A percentile compares a stretch with the other conserved stretches of the same genome.
phyloP scores from a whole-genome alignment of 768 basidiomycete genomes.

The Rossbeevera mucosa region DNA sequence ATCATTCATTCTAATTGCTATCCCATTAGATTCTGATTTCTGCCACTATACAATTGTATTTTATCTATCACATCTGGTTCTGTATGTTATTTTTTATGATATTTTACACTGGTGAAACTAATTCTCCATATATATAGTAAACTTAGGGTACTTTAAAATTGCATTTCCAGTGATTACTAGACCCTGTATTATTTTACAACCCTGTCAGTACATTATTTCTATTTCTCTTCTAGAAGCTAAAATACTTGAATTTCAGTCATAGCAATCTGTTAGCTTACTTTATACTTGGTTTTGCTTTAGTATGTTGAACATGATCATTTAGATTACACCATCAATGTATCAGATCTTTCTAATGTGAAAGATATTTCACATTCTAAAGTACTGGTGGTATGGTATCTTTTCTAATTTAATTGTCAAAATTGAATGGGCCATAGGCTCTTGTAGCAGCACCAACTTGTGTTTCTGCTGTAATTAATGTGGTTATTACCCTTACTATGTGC shows the following conservation, averaged over 20 bases:
- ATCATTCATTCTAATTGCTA: background rate
- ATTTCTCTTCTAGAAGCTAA: background rate
- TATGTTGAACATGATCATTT: background rate
- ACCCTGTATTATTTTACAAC: background rate
- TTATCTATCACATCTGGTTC: background rate
- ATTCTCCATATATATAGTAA: background rate
- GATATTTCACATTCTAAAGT: background rate
- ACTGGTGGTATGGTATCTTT: background rate
- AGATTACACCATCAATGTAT: background rate
- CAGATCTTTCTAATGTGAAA: background rate
- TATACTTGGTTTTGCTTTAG: background rate
- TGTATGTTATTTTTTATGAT: background rate
- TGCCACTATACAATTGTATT: background rate
- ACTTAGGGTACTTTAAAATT: background rate
- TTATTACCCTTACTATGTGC: background rate
- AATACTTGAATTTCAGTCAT: background rate
- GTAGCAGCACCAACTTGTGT: background rate
- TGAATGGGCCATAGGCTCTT: background rate
- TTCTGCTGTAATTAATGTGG: background rate
- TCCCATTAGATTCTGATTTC: background rate
- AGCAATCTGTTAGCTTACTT: background rate
- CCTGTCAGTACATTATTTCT: background rate
- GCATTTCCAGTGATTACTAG: background rate
- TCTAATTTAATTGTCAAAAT: background rate
- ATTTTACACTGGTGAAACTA: background rate